Evolutionary conservation across 2,329 filamentous ascomycete species (phyloP), one percentile per base, ranked within the genome.

Genomic region (Helicocarpus griseus): DNA sequence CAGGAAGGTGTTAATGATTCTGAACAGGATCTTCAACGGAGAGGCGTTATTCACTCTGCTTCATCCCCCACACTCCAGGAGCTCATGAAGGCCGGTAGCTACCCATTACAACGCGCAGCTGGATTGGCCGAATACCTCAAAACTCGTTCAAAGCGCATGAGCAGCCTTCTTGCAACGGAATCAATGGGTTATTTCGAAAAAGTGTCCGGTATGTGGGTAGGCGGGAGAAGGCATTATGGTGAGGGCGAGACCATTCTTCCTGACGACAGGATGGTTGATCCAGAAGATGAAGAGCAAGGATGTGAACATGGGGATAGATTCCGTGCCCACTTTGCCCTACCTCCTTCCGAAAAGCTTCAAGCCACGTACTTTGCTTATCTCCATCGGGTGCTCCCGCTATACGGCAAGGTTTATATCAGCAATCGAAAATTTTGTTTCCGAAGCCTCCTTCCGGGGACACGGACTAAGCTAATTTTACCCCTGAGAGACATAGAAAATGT

Each of bases 141-240:
- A 62, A 85, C 78, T 51, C 82, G 86, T 21, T 85, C 89, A 21
- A 86, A 87, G 58, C 82, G 82, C 31, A 87, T 97, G 82, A 88
- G 87, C 54, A 87, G 77, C 26, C 72, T 95, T 7, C 72, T 97
- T 43, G 87, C 91, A 5, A 88, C 85, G 0, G 90, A 96, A 66
- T 94, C 91, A 0, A 95, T 95, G 83, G 89, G 89, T 1, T 97
- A 97, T 64, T 85, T 95, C 29, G 90, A 94, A 63, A 97, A 96
- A 67, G 90, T 97, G 0, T 95, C 91, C 0, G 91, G 89, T 35
- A 97, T 97, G 87, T 93, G 93, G 82, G 87, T 89, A 58, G 93
- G 93, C 31, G 88, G 88, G 11, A 84, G 85, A 60, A 89, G 85
- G 61, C 91, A 97, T 68, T 98, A 97, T 61, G 83, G 85, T 47